These are phyloP conservation scores for Astraeus odoratus DNA, from an alignment of 768 basidiomycete species.

Conservation along the genomic window DNA sequence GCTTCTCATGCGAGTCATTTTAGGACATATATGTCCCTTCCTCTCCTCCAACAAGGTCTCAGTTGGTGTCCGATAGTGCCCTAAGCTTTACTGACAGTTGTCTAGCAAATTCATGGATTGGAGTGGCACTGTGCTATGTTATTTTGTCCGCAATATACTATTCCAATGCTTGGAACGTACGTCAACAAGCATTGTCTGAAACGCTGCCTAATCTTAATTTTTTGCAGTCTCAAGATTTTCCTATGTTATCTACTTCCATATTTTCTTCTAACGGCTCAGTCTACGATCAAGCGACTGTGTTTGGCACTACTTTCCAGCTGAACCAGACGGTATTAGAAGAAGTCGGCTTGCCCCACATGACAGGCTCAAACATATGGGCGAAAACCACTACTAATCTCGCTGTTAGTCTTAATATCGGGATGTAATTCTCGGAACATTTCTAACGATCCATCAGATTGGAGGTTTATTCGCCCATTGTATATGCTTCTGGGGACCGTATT, in stretches of 20 bases:
- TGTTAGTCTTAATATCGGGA: constrained; percentile 20
- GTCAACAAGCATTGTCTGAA: too few species aligned
- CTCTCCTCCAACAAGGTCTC: constrained; percentile 51
- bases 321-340: constrained; percentile 48
- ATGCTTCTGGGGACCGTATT: constrained; percentile 52
- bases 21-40: constrained; percentile 38
- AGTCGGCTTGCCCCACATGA: constrained; percentile 42
- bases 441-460: constrained; percentile 44
- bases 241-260: constrained; percentile 55
- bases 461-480: constrained; percentile 50
- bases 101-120: constrained; percentile 52
- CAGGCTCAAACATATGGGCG: constrained; percentile 48
- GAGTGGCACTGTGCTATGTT: constrained; percentile 45
- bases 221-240: constrained; percentile 42
- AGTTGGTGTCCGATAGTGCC: neutral
- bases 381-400: constrained; percentile 43
- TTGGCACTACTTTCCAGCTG: constrained; percentile 42
- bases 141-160: constrained; percentile 53
- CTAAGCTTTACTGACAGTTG: neutral
- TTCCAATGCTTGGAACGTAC: constrained; percentile 53
- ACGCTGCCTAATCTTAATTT: too few species aligned
- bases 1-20: neutral
- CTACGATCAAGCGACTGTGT: constrained; percentile 51
- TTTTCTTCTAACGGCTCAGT: constrained; percentile 48
- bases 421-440: constrained; percentile 26